These are phyloP conservation scores for Volvariella surrecta DNA, from an alignment of 1,284 basidiomycete genomes.

Conservation along the genomic window DNA sequence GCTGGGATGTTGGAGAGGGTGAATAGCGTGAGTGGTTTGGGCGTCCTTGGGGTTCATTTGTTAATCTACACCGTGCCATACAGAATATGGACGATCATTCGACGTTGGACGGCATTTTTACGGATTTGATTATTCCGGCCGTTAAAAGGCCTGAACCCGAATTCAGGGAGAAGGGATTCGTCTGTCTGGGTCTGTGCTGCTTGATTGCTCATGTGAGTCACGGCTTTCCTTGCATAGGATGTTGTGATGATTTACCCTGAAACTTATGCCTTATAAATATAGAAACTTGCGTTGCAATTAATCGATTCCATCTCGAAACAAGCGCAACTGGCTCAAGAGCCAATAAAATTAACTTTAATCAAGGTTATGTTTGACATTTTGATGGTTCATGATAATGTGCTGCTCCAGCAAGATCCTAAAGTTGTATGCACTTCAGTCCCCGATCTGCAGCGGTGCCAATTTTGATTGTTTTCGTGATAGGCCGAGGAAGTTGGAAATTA, in stretches of 20 bases:
- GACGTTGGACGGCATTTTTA: constrained; percentile 77
- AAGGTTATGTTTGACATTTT: constrained; percentile 80
- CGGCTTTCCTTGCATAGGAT: not conserved
- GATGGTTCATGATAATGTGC: constrained; percentile 69
- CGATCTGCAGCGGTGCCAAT: too few species aligned
- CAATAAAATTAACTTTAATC: constrained; percentile 61
- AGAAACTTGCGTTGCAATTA: constrained; percentile 59
- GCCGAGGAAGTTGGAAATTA: constrained; percentile 51
- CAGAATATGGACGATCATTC: constrained; percentile 88
- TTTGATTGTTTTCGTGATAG: constrained; percentile 21
- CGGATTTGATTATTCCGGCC: constrained; percentile 84
- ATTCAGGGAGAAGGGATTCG: constrained; percentile 73
- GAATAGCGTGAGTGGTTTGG: constrained; percentile 73
- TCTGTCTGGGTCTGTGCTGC: constrained; percentile 81
- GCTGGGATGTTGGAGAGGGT: constrained; percentile 89
- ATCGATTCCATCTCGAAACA: constrained; percentile 71
- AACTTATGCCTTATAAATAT: too few species aligned
- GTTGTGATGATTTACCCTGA: too few species aligned
- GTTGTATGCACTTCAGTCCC: too few species aligned
- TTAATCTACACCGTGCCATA: too few species aligned
- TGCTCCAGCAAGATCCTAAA: constrained; percentile 28
- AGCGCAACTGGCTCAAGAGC: constrained; percentile 41
- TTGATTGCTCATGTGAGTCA: constrained; percentile 65
- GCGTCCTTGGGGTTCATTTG: too few species aligned
- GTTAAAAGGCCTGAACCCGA: constrained; percentile 71